These are phyloP conservation scores for Coemansia asiatica DNA, from an alignment of 192 early-diverging fungal species.

Conservation along the genomic window DNA sequence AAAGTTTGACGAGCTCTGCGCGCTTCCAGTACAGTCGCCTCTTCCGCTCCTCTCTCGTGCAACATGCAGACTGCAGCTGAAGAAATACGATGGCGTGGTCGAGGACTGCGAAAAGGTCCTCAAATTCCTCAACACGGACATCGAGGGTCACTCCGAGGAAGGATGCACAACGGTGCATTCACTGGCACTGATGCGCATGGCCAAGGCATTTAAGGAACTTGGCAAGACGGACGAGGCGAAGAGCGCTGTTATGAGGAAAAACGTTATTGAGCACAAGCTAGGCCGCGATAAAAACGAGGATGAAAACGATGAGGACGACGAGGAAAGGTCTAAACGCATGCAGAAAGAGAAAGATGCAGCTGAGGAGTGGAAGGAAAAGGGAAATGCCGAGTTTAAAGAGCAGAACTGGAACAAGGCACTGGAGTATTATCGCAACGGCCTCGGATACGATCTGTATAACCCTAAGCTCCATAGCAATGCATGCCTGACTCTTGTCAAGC, in stretches of 20 bases:
- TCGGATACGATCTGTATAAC: constrained; percentile 52
- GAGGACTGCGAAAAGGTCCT: constrained; percentile 55
- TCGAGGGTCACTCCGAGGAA: constrained; percentile 43
- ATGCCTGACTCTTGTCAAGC: constrained; percentile 53
- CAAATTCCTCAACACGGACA: constrained; percentile 50
- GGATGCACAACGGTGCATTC: constrained; percentile 55
- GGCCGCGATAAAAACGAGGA: constrained; percentile 27
- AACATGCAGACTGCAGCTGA: constrained; percentile 52
- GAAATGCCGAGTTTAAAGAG: constrained; percentile 48
- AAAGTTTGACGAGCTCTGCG: constrained; percentile 55
- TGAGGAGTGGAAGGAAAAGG: constrained; percentile 55
- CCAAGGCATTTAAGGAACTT: constrained; percentile 56
- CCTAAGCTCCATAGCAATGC: constrained; percentile 53
- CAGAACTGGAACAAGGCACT: constrained; percentile 49
- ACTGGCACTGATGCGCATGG: constrained; percentile 55
- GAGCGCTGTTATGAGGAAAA: constrained; percentile 52
- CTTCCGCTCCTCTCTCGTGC: constrained; percentile 50
- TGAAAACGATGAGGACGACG: not conserved
- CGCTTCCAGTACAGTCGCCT: constrained; percentile 52
- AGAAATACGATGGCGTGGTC: constrained; percentile 42
- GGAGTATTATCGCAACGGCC: constrained; percentile 46
- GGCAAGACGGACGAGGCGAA: constrained; percentile 48
- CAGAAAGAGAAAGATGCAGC: constrained; percentile 14
- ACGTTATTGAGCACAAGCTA: constrained; percentile 54
- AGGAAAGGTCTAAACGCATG: not conserved